phyloP scores from a whole-genome alignment of 805 yeast genomes.

The Saccharomycopsis sp. region DNA sequence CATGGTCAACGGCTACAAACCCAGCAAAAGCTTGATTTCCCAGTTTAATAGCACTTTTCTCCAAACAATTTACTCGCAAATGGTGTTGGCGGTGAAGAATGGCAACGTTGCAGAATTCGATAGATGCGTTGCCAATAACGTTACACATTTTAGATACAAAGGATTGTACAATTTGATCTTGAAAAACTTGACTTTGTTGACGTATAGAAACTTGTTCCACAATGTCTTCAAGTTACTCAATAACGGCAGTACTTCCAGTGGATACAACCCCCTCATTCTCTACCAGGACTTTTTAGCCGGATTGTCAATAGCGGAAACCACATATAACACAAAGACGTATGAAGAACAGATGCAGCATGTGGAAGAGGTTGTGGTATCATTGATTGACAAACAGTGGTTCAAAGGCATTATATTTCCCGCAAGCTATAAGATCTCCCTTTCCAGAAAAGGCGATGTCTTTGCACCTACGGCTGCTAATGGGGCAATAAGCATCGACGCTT shows the following conservation, averaged over 20 bases:
- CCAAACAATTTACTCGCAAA: neutral
- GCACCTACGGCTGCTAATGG: slow-evolving; percentile 4
- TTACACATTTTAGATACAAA: slow-evolving; percentile 1
- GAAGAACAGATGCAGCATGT: slow-evolving; percentile 6
- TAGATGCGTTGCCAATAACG: neutral
- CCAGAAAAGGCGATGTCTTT: slow-evolving; percentile 18
- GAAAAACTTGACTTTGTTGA: slow-evolving; percentile 1
- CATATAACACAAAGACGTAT: neutral
- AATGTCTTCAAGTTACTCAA: slow-evolving; percentile 12
- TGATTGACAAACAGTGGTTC: slow-evolving; percentile 15
- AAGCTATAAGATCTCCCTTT: slow-evolving; percentile 1
- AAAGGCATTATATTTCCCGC: slow-evolving; percentile 18
- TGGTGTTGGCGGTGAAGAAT: slow-evolving; percentile 1
- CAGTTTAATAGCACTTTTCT: slow-evolving; percentile 1
- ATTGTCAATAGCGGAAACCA: neutral
- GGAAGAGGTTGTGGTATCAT: slow-evolving; percentile 18
- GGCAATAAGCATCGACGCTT: neutral
- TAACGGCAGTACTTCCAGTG: slow-evolving; percentile 1
- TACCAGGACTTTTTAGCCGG: slow-evolving; percentile 11
- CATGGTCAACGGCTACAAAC: slow-evolving; percentile 14
- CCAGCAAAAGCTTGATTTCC: slow-evolving; percentile 2
- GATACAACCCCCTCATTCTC: slow-evolving; percentile 7
- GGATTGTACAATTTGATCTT: slow-evolving; percentile 6
- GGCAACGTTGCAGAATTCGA: slow-evolving; percentile 10
- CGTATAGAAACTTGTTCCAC: slow-evolving; percentile 14